Conservation (phyloP, 164 flowering plant genomes). For the Saururus chinensis region DNA sequence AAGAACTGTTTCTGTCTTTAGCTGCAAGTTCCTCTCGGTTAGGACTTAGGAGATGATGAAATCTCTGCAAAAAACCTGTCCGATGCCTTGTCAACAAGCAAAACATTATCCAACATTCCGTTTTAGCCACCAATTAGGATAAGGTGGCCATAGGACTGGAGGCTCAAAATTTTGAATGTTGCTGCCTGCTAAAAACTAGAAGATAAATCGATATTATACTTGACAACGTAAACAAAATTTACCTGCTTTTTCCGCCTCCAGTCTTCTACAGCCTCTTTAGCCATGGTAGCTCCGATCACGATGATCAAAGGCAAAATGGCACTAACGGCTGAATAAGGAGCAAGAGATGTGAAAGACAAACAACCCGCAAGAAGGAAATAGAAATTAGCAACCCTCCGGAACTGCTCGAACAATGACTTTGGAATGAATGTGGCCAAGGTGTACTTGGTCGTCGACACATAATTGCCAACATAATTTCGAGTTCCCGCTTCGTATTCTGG, state of each 20-base stretch:
- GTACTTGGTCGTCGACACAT: conserved; percentile 71
- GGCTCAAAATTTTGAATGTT: too few species aligned
- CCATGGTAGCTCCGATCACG: conserved; percentile 70
- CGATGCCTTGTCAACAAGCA: too few species aligned
- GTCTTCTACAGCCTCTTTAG: conserved; percentile 70
- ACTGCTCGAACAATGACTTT: conserved; percentile 77
- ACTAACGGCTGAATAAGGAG: conserved; percentile 59
- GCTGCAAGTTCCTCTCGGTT: too few species aligned
- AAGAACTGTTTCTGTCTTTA: too few species aligned
- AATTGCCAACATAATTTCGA: conserved; percentile 37
- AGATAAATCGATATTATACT: neutral
- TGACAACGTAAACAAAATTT: conserved; percentile 1
- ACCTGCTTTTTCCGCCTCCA: conserved; percentile 69
- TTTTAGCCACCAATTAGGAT: too few species aligned
- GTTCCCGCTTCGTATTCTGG: conserved; percentile 40
- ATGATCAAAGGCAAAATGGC: conserved; percentile 51
- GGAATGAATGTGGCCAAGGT: conserved; percentile 62
- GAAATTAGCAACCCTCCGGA: conserved; percentile 70
- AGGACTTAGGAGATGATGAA: too few species aligned
- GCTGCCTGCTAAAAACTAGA: neutral
- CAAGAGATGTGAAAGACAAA: conserved; percentile 54
- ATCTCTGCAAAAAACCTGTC: too few species aligned
- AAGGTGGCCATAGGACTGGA: too few species aligned
- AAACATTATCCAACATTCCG: too few species aligned
- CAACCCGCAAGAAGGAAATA: conserved; percentile 55